phyloP scores from a whole-genome alignment of 2,329 filamentous ascomycete species.

The Macrophomina tecta region DNA sequence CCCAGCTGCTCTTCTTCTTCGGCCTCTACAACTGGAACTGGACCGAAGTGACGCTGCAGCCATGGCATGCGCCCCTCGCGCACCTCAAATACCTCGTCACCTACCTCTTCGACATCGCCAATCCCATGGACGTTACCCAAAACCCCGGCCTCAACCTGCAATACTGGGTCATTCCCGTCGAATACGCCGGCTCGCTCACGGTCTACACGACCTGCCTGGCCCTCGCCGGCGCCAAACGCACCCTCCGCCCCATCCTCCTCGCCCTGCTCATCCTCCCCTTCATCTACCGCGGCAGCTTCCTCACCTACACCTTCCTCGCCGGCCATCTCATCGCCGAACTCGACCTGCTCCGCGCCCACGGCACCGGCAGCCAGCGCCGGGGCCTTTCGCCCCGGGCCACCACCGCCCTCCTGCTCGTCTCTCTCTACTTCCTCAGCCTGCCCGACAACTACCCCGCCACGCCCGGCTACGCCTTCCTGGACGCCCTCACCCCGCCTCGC shows the following conservation, averaged over 20 bases:
- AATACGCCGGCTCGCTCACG: slow-evolving; percentile 22
- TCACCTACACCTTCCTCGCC: slow-evolving; percentile 25
- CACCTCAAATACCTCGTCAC: not conserved
- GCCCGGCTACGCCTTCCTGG: slow-evolving; percentile 59
- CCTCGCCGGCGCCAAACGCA: slow-evolving; percentile 1
- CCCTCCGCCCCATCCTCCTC: not conserved
- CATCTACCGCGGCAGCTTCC: not conserved
- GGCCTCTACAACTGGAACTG: slow-evolving; percentile 11
- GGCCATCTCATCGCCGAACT: slow-evolving; percentile 21
- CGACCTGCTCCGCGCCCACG: not conserved
- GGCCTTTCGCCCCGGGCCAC: not conserved
- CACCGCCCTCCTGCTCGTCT: slow-evolving; percentile 49
- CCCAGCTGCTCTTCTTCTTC: not conserved
- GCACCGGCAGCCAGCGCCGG: no score
- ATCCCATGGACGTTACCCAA: not conserved
- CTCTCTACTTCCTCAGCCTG: slow-evolving; percentile 58
- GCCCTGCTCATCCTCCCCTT: not conserved
- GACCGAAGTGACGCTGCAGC: not conserved
- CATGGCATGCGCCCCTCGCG: not conserved
- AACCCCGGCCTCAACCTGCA: slow-evolving; percentile 24
- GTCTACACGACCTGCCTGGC: slow-evolving; percentile 21
- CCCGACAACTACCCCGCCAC: slow-evolving; percentile 49
- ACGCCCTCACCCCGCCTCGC: slow-evolving; percentile 56
- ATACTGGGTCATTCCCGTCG: slow-evolving; percentile 29
- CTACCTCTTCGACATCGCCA: slow-evolving; percentile 20